A percentile compares a stretch with the other conserved stretches of the same genome.
These are phyloP conservation scores for Fusarium redolens DNA, from an alignment of 2,329 filamentous ascomycete genomes.

Conservation along the genomic window DNA sequence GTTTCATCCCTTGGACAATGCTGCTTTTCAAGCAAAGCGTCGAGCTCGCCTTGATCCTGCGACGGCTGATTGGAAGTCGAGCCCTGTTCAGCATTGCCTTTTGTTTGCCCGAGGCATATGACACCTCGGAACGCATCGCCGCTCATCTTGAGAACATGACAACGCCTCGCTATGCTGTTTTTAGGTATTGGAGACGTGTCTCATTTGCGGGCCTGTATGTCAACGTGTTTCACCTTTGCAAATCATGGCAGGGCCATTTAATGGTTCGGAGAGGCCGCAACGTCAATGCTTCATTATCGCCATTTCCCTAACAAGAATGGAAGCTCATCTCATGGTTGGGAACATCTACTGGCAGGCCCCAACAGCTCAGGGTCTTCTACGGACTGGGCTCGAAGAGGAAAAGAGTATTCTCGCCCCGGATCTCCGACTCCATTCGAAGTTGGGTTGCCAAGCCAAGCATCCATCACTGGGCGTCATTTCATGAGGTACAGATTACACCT, in stretches of 20 bases:
- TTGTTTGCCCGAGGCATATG: conserved; percentile 33
- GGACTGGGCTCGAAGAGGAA: conserved; percentile 14
- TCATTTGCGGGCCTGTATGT: conserved; percentile 36
- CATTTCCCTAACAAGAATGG: conserved; percentile 4
- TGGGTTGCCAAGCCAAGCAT: conserved; percentile 33
- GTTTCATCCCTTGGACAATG: conserved; percentile 40
- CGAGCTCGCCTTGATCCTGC: conserved; percentile 35
- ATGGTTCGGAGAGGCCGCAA: conserved; percentile 30
- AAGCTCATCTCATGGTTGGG: background rate
- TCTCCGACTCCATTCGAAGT: conserved; percentile 19
- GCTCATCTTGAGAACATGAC: conserved; percentile 37
- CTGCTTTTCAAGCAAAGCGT: conserved; percentile 15
- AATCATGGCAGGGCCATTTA: conserved; percentile 26
- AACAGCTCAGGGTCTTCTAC: conserved; percentile 4
- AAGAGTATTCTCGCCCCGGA: conserved; percentile 30
- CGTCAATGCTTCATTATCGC: conserved; percentile 32
- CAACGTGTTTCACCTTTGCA: conserved; percentile 41
- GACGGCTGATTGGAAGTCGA: conserved; percentile 19
- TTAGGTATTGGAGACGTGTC: conserved; percentile 36
- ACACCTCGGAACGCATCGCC: conserved; percentile 22
- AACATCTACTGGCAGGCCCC: background rate
- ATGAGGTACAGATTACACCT: conserved; percentile 25
- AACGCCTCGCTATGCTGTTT: conserved; percentile 28
- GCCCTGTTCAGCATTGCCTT: conserved; percentile 17
- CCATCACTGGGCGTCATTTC: conserved; percentile 30